A percentile compares a stretch with the other conserved stretches of the same genome.
These are phyloP conservation scores for Penicillium fuscoglaucum DNA, from an alignment of 2,329 filamentous ascomycete genomes.

Conservation along the genomic window DNA sequence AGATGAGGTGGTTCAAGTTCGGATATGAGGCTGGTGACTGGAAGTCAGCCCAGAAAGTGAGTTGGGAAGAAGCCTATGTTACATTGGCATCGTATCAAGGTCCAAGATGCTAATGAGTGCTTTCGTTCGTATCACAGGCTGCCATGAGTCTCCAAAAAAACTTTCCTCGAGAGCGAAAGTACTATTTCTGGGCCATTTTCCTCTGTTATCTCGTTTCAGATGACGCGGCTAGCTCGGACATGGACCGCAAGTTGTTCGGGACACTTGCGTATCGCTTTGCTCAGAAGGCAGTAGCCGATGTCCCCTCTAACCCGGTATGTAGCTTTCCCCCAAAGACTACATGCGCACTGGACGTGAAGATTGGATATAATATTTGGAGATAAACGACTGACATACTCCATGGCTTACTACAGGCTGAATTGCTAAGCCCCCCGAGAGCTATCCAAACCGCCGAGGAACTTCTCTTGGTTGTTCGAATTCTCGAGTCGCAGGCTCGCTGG, in stretches of 20 bases:
- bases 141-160: slow-evolving; percentile 53
- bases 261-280: slow-evolving; percentile 53
- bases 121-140: slow-evolving; percentile 36
- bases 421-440: slow-evolving; percentile 43
- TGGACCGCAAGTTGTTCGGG: slow-evolving; percentile 49
- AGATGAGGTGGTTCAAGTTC: slow-evolving; percentile 47
- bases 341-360: not conserved
- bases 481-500: slow-evolving; percentile 42
- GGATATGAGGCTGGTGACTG: slow-evolving; percentile 46
- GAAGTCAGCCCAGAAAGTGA: slow-evolving; percentile 52
- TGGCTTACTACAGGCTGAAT: slow-evolving; percentile 38
- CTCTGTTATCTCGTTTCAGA: slow-evolving; percentile 45
- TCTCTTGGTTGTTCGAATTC: slow-evolving; percentile 46
- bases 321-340: not conserved
- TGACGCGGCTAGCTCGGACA: slow-evolving; percentile 40
- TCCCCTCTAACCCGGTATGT: slow-evolving; percentile 47
- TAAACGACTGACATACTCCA: not conserved
- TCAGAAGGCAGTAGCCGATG: slow-evolving; percentile 48
- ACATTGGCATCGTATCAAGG: not conserved
- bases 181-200: slow-evolving; percentile 53
- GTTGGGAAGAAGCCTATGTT: slow-evolving; percentile 13
- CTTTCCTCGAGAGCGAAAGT: slow-evolving; percentile 49
- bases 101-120: not conserved
- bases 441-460: slow-evolving; percentile 51
- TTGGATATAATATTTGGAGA: slow-evolving; percentile 1